Evolutionary conservation across 441 rosid species (phyloP).

Genomic region (Kokia cookei): DNA sequence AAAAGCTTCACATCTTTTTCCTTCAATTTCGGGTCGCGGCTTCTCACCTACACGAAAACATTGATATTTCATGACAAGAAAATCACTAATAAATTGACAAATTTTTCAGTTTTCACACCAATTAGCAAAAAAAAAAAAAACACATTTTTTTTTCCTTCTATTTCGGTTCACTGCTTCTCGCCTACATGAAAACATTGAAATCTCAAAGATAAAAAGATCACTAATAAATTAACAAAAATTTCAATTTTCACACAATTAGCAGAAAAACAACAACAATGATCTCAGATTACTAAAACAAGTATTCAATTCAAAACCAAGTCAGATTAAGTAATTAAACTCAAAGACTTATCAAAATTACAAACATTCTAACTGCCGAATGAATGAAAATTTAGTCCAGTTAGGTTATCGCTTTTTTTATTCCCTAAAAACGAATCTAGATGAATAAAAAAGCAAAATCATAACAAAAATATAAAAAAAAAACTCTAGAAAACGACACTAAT

Average conservation of each 20-base stretch:
- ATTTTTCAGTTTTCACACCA: background rate
- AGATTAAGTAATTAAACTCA: background rate
- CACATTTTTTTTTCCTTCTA: constrained; percentile 30
- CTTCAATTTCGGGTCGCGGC: constrained; percentile 44
- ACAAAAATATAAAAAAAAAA: background rate
- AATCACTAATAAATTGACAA: background rate
- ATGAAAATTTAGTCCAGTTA: background rate
- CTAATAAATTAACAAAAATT: background rate
- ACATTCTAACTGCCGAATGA: background rate
- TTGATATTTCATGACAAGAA: background rate
- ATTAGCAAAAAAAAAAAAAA: background rate
- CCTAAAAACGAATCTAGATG: background rate
- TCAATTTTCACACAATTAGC: background rate
- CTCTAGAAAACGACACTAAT: background rate
- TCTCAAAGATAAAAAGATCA: background rate
- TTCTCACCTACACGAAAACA: constrained; percentile 30
- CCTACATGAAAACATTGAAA: constrained; percentile 21
- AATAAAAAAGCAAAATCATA: background rate
- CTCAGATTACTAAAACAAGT: background rate
- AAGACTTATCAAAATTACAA: background rate
- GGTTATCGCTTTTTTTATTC: background rate
- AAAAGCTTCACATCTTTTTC: constrained; percentile 34
- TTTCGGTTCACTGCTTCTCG: constrained; percentile 40
- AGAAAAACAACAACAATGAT: background rate
- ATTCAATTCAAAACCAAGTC: background rate